Conservation (phyloP, 306 rosid genomes). For the Biancaea sappan region DNA sequence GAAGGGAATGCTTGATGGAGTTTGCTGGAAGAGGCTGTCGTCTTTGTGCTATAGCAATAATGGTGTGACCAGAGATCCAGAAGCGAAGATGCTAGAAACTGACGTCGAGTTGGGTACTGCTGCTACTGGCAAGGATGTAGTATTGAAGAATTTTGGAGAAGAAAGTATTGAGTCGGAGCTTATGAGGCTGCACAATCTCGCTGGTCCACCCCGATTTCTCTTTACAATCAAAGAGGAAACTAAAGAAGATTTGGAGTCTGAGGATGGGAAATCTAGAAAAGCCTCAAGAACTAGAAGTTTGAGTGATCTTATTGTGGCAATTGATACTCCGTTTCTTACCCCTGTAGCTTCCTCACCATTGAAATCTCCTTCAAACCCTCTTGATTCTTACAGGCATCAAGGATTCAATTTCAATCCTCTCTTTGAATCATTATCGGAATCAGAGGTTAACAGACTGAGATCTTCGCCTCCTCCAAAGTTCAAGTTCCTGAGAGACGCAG, state of each 20-base stretch:
- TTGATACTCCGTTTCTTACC: conserved; percentile 53
- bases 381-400: conserved; percentile 54
- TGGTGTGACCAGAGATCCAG: conserved; percentile 32
- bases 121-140: conserved; percentile 38
- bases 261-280: conserved; percentile 60
- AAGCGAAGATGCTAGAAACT: conserved; percentile 32
- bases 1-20: conserved; percentile 47
- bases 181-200: conserved; percentile 77
- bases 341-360: conserved; percentile 60
- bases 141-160: conserved; percentile 50
- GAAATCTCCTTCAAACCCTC: conserved; percentile 42
- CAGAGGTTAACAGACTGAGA: conserved; percentile 49
- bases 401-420: conserved; percentile 84
- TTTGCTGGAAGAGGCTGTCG: conserved; percentile 46
- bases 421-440: conserved; percentile 62
- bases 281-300: conserved; percentile 71
- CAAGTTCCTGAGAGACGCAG: conserved; percentile 78
- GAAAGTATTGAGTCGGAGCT: conserved; percentile 71
- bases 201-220: conserved; percentile 82
- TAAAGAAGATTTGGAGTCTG: conserved; percentile 77
- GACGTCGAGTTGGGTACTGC: conserved; percentile 54
- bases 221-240: conserved; percentile 85
- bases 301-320: conserved; percentile 54
- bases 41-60: conserved; percentile 7
- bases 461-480: conserved; percentile 85